Evolutionary conservation across 2,329 filamentous ascomycete genomes (phyloP).

Genomic region (Fusarium nematophilum): DNA sequence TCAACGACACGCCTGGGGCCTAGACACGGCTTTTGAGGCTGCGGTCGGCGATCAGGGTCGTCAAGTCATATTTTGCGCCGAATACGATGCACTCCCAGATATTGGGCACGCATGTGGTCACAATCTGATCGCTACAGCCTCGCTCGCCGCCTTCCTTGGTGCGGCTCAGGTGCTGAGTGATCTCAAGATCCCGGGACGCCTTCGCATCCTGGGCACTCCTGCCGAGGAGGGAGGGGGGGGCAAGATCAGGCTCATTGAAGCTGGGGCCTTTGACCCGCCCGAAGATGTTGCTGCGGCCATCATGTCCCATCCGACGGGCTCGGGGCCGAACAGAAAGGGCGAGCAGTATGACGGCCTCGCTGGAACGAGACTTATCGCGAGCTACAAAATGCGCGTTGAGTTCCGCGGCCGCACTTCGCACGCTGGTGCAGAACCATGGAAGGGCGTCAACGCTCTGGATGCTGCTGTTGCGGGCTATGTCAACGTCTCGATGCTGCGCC

Average conservation of each 20-base stretch:
- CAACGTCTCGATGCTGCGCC: conserved; percentile 32
- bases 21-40: conserved; percentile 25
- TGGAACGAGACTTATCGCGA: conserved; percentile 22
- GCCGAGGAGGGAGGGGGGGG: conserved; percentile 64
- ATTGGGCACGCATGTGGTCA: conserved; percentile 57
- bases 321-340: too few species aligned
- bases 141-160: conserved; percentile 57
- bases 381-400: conserved; percentile 21
- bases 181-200: conserved; percentile 37
- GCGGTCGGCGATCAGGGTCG: conserved; percentile 19
- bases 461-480: conserved; percentile 31
- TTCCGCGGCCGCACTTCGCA: conserved; percentile 22
- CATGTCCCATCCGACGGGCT: conserved; percentile 42
- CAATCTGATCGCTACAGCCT: conserved; percentile 64
- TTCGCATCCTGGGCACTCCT: conserved; percentile 61
- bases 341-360: conserved; percentile 11
- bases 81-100: conserved; percentile 28
- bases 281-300: conserved; percentile 43
- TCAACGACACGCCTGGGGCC: conserved; percentile 13
- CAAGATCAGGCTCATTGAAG: conserved; percentile 58
- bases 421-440: conserved; percentile 35
- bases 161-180: conserved; percentile 56
- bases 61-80: conserved; percentile 23
- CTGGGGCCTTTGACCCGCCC: conserved; percentile 56
- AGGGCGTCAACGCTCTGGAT: conserved; percentile 34